Conservation (phyloP, 2,329 filamentous ascomycete genomes). For the Epicoccum sorghinum region DNA sequence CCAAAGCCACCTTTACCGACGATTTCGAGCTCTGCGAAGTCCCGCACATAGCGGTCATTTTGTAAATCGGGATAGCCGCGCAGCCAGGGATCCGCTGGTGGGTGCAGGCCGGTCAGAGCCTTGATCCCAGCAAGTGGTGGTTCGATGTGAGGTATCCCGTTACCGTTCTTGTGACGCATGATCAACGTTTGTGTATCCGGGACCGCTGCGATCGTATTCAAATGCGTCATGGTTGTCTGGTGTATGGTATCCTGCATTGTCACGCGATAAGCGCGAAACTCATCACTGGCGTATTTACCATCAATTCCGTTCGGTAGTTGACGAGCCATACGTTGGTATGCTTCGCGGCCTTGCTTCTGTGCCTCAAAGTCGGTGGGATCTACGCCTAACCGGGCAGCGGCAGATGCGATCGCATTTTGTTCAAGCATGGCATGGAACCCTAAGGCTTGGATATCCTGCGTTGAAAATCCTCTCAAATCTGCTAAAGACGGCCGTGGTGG, state of each 20-base stretch:
- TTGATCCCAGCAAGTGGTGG: conserved; percentile 23
- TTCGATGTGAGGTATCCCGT: conserved; percentile 10
- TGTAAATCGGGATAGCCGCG: conserved; percentile 39
- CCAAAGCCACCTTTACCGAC: conserved; percentile 71
- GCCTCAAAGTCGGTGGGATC: conserved; percentile 45
- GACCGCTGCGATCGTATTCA: conserved; percentile 29
- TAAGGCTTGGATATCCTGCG: conserved; percentile 43
- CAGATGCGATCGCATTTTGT: conserved; percentile 50
- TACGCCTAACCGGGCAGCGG: conserved; percentile 45
- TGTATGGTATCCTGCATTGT: conserved; percentile 50
- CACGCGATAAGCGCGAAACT: conserved; percentile 41
- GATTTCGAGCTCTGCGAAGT: conserved; percentile 52
- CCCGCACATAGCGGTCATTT: conserved; percentile 40
- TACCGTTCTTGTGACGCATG: conserved; percentile 17
- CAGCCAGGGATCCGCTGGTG: conserved; percentile 26
- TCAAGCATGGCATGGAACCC: conserved; percentile 55
- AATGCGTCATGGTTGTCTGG: conserved; percentile 31
- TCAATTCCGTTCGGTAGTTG: conserved; percentile 48
- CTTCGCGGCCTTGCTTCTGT: conserved; percentile 41
- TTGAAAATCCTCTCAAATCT: conserved; percentile 29
- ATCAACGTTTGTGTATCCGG: conserved; percentile 35
- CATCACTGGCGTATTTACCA: conserved; percentile 47
- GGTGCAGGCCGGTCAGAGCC: conserved; percentile 21
- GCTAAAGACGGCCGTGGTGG: conserved; percentile 18
- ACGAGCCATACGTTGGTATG: conserved; percentile 48